Conservation (phyloP, 2,329 filamentous ascomycete species). For the Cordyceps fumosorosea region DNA sequence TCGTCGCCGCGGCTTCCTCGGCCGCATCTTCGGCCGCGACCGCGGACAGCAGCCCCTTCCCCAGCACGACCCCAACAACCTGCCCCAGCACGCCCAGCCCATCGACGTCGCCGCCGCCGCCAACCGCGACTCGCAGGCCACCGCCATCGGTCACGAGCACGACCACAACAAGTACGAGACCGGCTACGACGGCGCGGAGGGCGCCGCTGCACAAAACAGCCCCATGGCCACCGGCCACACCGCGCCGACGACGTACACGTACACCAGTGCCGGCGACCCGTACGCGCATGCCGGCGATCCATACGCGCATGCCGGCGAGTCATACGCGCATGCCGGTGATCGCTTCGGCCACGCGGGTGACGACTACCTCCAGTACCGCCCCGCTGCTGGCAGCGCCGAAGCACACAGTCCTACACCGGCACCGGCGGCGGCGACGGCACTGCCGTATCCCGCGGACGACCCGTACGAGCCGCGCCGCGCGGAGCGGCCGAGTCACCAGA, state of each 20-base stretch:
- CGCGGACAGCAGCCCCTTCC: slow-evolving; percentile 11
- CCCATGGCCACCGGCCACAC: not conserved
- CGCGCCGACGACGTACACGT: not conserved
- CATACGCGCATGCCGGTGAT: slow-evolving; percentile 11
- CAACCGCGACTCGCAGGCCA: slow-evolving; percentile 36
- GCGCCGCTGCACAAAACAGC: not conserved
- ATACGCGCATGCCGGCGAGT: slow-evolving; percentile 10
- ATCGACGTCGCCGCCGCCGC: slow-evolving; percentile 23
- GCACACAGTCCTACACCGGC: not conserved
- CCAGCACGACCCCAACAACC: slow-evolving; percentile 23
- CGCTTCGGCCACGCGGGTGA: slow-evolving; percentile 11
- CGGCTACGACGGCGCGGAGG: slow-evolving; percentile 12
- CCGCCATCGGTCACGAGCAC: slow-evolving; percentile 25
- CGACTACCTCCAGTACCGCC: not conserved
- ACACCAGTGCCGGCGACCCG: slow-evolving; percentile 4
- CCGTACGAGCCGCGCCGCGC: slow-evolving; percentile 1
- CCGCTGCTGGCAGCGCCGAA: not conserved
- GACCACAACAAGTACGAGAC: slow-evolving; percentile 22
- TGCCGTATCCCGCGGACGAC: slow-evolving; percentile 10
- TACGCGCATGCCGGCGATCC: slow-evolving; percentile 10
- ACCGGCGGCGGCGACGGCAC: not conserved
- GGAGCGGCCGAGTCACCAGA: not conserved
- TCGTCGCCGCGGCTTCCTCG: slow-evolving; percentile 26
- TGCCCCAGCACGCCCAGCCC: slow-evolving; percentile 35
- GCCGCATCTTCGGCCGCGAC: slow-evolving; percentile 24